Percentiles rank a stretch among this genome's conserved stretches.
Conservation (phyloP, 2,329 filamentous ascomycete species). For the Arthrobotrys entomopaga region DNA sequence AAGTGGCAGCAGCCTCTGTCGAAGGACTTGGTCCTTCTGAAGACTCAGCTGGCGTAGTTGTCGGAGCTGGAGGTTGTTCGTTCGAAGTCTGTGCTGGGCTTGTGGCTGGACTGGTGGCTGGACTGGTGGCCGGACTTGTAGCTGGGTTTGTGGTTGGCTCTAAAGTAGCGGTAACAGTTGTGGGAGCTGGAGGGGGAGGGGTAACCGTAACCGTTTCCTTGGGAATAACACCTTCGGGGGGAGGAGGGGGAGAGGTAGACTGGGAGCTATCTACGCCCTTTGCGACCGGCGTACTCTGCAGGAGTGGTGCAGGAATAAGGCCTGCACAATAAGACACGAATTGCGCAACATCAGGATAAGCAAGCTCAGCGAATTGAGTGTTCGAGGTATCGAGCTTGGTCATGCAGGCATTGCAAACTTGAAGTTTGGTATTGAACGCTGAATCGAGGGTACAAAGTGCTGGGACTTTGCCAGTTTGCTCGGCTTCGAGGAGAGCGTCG, state of each 20-base stretch:
- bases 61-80: constrained; percentile 3
- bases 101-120: constrained; percentile 3
- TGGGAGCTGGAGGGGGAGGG: constrained; percentile 5
- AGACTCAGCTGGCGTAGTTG: constrained; percentile 1
- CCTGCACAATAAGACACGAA: constrained; percentile 51
- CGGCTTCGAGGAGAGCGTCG: constrained; percentile 37
- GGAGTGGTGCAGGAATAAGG: constrained; percentile 43
- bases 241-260: constrained; percentile 4
- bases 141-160: constrained; percentile 5
- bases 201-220: constrained; percentile 41
- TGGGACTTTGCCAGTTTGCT: constrained; percentile 48
- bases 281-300: constrained; percentile 41
- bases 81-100: neutral
- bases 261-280: constrained; percentile 45
- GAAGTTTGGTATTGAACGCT: constrained; percentile 45
- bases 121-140: neutral
- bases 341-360: constrained; percentile 51
- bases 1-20: neutral
- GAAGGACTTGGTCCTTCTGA: neutral
- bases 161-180: constrained; percentile 22
- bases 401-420: constrained; percentile 47
- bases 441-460: constrained; percentile 39
- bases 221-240: constrained; percentile 6
- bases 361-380: constrained; percentile 46
- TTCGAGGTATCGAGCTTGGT: constrained; percentile 27